phyloP scores from a whole-genome alignment of 225 moss, liverwort and hornwort species.

The Physcomitrellopsis africana region DNA sequence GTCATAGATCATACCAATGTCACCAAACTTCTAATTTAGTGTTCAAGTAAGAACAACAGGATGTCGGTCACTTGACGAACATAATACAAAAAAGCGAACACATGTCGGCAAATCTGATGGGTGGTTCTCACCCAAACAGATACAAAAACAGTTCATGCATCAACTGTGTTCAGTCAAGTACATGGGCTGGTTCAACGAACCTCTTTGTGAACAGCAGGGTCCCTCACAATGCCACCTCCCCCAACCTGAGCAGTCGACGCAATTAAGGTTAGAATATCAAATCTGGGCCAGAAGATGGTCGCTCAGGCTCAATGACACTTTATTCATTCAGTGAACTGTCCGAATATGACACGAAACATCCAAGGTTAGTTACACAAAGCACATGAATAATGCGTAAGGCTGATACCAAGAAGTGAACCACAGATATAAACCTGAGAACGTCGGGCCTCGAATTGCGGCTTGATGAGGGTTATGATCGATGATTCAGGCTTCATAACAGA shows the following conservation, averaged over 20 bases:
- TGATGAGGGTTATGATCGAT: slow-evolving; percentile 84
- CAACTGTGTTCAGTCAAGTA: neutral
- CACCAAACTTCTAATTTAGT: neutral
- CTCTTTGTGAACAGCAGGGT: slow-evolving; percentile 65
- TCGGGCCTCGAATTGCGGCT: slow-evolving; percentile 93
- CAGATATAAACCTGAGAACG: slow-evolving; percentile 67
- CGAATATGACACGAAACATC: neutral
- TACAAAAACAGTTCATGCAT: neutral
- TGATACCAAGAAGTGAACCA: slow-evolving; percentile 3
- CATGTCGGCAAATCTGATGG: neutral
- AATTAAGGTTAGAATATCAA: slow-evolving; percentile 17
- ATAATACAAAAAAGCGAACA: neutral
- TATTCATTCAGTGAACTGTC: neutral
- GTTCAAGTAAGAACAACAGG: neutral
- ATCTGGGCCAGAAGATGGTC: slow-evolving; percentile 10
- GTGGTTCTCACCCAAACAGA: neutral
- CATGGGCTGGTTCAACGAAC: slow-evolving; percentile 33
- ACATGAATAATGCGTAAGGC: slow-evolving; percentile 14
- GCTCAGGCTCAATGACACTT: slow-evolving; percentile 10
- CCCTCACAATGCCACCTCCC: slow-evolving; percentile 67
- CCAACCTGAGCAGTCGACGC: slow-evolving; percentile 51
- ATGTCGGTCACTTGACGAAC: neutral
- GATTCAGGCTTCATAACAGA: slow-evolving; percentile 80
- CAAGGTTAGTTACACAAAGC: slow-evolving; percentile 1
- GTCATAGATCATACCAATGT: slow-evolving; percentile 22